These are phyloP conservation scores for Medicago arabica DNA, from an alignment of 306 rosid genomes.

Conservation along the genomic window DNA sequence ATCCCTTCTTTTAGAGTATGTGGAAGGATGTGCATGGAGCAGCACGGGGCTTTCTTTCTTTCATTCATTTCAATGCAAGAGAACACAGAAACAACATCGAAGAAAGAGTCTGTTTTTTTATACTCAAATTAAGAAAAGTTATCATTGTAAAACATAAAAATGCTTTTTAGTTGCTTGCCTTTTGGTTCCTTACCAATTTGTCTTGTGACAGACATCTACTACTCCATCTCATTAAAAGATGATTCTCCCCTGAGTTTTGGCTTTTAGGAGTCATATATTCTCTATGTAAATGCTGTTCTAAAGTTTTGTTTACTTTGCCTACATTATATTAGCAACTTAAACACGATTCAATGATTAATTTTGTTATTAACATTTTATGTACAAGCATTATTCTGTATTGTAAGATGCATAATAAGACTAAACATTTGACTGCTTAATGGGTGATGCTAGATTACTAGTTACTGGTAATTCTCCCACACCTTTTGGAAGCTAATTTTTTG, in stretches of 20 bases:
- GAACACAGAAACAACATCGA: background rate
- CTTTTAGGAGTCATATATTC: slow-evolving; percentile 26
- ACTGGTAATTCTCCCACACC: slow-evolving; percentile 4
- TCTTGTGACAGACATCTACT: slow-evolving; percentile 1
- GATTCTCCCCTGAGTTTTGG: background rate
- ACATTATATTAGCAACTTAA: too few relatives aligned
- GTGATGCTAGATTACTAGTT: background rate
- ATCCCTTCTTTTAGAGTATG: background rate
- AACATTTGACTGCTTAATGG: background rate
- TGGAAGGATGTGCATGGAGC: background rate
- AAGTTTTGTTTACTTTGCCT: background rate
- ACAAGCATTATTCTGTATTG: background rate
- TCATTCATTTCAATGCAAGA: background rate
- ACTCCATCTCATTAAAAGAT: background rate
- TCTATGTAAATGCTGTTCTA: background rate
- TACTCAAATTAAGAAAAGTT: background rate
- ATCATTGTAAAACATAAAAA: too few relatives aligned
- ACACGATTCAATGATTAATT: background rate
- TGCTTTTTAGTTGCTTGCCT: background rate
- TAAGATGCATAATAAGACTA: background rate
- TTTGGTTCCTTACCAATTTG: background rate
- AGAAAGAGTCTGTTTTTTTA: background rate
- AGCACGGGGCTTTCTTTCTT: background rate
- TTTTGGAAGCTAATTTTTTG: background rate
- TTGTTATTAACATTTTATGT: background rate